Evolutionary conservation across 1,284 basidiomycete genomes (phyloP).

Genomic region (Thelephora terrestris): DNA sequence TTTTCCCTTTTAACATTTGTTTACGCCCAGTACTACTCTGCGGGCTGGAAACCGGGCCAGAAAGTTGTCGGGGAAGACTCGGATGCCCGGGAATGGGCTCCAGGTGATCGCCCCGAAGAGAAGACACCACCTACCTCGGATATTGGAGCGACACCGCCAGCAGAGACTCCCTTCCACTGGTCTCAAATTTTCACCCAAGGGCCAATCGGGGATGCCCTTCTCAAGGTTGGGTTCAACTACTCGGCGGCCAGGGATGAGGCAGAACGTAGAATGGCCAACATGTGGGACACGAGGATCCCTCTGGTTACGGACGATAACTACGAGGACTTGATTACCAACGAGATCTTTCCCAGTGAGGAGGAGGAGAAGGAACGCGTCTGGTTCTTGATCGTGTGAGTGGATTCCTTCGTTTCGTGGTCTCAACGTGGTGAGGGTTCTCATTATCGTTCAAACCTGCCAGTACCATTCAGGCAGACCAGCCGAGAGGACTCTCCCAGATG

Average conservation of each 20-base stretch:
- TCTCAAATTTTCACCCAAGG: conserved; percentile 37
- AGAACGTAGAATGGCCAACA: conserved; percentile 16
- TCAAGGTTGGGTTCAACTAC: conserved; percentile 55
- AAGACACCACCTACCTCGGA: conserved; percentile 4
- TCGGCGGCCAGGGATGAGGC: conserved; percentile 36
- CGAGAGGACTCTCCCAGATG: conserved; percentile 54
- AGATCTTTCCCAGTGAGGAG: conserved; percentile 42
- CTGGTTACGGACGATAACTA: conserved; percentile 71
- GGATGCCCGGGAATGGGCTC: conserved; percentile 6
- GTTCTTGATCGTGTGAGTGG: conserved; percentile 59
- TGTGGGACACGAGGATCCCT: conserved; percentile 64
- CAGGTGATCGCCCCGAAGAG: conserved; percentile 11
- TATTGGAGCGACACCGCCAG: neutral
- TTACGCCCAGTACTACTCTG: conserved; percentile 60
- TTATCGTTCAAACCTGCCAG: conserved; percentile 24
- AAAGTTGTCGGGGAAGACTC: conserved; percentile 24
- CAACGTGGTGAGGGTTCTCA: conserved; percentile 1
- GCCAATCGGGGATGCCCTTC: conserved; percentile 44
- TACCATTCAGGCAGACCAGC: conserved; percentile 45
- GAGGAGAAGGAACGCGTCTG: conserved; percentile 59
- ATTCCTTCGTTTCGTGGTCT: neutral
- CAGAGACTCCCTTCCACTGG: conserved; percentile 28
- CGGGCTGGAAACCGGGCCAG: conserved; percentile 70
- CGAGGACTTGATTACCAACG: conserved; percentile 55
- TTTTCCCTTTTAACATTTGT: neutral